Percentiles rank a stretch among this genome's conserved stretches.
Conservation (phyloP, 2,329 filamentous ascomycete species). For the Microsporum canis region DNA sequence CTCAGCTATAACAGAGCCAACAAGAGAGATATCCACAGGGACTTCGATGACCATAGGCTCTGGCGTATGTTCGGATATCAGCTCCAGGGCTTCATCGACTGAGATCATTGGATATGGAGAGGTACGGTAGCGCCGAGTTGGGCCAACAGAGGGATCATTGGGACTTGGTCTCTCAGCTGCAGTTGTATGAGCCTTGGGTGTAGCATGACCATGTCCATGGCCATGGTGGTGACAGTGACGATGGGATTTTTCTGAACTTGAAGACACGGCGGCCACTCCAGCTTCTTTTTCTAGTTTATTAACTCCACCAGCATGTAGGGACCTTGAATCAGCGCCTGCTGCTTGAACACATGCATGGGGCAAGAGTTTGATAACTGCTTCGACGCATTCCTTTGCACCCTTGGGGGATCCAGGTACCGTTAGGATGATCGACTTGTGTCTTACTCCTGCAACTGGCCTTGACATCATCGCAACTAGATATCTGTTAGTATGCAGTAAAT, state of each 20-base stretch:
- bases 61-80: constrained; percentile 65
- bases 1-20: constrained; percentile 70
- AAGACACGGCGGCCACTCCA: constrained; percentile 40
- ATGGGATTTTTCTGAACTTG: constrained; percentile 20
- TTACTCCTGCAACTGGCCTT: constrained; percentile 76
- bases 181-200: constrained; percentile 61
- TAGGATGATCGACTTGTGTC: constrained; percentile 69
- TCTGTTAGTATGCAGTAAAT: constrained; percentile 14
- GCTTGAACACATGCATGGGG: constrained; percentile 92
- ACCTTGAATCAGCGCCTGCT: constrained; percentile 67
- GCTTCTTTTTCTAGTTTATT: constrained; percentile 77
- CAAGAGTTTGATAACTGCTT: constrained; percentile 76
- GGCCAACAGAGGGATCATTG: constrained; percentile 49
- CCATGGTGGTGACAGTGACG: constrained; percentile 40
- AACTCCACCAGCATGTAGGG: constrained; percentile 67
- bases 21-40: constrained; percentile 53
- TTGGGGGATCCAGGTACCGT: constrained; percentile 93
- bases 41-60: constrained; percentile 44
- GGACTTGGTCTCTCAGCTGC: constrained; percentile 47
- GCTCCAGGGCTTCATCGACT: constrained; percentile 64
- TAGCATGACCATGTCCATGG: constrained; percentile 50
- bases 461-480: constrained; percentile 85
- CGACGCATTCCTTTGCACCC: constrained; percentile 84
- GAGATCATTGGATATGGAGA: constrained; percentile 89
- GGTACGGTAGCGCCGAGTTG: constrained; percentile 60